Evolutionary conservation across 305 asterid species (phyloP).

Genomic region (Plantago lanceolata): DNA sequence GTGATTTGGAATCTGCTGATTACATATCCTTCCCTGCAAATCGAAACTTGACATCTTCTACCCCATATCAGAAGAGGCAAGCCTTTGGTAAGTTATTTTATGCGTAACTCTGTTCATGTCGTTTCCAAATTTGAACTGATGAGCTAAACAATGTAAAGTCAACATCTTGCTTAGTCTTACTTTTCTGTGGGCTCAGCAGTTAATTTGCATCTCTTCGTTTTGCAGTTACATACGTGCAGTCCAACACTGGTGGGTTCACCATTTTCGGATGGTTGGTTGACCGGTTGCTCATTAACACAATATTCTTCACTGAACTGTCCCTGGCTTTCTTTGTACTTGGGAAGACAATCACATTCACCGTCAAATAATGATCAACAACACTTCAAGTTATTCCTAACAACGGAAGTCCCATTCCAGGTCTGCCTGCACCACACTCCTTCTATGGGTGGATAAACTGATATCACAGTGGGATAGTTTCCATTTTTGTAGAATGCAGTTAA

Average conservation of each 20-base stretch:
- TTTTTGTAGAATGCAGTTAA: too few relatives aligned
- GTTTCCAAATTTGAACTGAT: not conserved
- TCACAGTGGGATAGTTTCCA: too few relatives aligned
- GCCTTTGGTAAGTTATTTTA: slow-evolving; percentile 11
- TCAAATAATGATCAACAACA: slow-evolving; percentile 29
- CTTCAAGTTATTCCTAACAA: not conserved
- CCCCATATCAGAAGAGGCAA: slow-evolving; percentile 10
- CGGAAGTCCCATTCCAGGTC: not conserved
- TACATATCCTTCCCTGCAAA: slow-evolving; percentile 33
- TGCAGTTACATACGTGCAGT: slow-evolving; percentile 68
- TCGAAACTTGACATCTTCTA: slow-evolving; percentile 24
- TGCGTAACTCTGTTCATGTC: not conserved
- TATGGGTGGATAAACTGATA: too few relatives aligned
- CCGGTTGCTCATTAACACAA: slow-evolving; percentile 58
- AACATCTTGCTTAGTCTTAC: not conserved
- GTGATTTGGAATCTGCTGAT: slow-evolving; percentile 66
- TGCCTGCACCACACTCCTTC: too few relatives aligned
- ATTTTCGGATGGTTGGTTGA: slow-evolving; percentile 74
- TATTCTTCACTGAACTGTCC: slow-evolving; percentile 74
- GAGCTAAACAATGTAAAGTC: not conserved
- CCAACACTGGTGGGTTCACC: slow-evolving; percentile 72
- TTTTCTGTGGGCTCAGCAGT: not conserved
- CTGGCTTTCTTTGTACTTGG: slow-evolving; percentile 78
- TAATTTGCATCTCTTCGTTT: slow-evolving; percentile 9
- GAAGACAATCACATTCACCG: slow-evolving; percentile 54